Evolutionary conservation across 208 protist genomes (phyloP).

Genomic region (Angomonas deanei): DNA sequence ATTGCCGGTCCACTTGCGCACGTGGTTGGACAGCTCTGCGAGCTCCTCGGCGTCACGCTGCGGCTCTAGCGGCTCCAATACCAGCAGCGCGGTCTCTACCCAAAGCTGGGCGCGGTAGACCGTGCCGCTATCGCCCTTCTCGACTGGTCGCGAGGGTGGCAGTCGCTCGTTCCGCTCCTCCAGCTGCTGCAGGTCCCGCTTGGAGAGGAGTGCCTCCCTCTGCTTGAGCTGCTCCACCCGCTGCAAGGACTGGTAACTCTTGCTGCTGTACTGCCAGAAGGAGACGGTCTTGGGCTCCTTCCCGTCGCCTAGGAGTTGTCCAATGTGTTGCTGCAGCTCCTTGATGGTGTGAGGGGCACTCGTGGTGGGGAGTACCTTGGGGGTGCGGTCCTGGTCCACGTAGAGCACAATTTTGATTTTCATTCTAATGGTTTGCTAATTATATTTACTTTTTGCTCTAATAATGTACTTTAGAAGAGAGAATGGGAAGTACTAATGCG

Average conservation of each 20-base stretch:
- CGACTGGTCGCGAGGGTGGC: slow-evolving; percentile 1
- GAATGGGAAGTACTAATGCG: slow-evolving; percentile 1
- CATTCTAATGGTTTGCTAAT: too few species aligned
- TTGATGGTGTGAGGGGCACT: slow-evolving; percentile 13
- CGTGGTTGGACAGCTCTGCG: slow-evolving; percentile 33
- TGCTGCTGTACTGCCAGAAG: slow-evolving; percentile 41
- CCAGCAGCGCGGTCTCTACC: slow-evolving; percentile 41
- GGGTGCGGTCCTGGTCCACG: slow-evolving; percentile 17
- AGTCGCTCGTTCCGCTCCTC: slow-evolving; percentile 2
- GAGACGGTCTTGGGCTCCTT: slow-evolving; percentile 31
- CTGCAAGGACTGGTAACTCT: slow-evolving; percentile 37
- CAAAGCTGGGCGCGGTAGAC: slow-evolving; percentile 51
- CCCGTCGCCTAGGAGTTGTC: not conserved
- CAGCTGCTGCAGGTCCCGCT: not conserved
- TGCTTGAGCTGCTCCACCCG: slow-evolving; percentile 19
- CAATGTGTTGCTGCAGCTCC: slow-evolving; percentile 17
- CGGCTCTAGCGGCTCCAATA: slow-evolving; percentile 46
- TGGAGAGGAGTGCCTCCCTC: slow-evolving; percentile 15
- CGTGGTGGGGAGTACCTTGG: slow-evolving; percentile 14
- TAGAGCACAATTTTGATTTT: slow-evolving; percentile 34
- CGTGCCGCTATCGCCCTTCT: not conserved
- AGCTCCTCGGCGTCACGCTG: slow-evolving; percentile 32
- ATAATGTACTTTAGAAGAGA: not conserved
- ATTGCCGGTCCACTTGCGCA: slow-evolving; percentile 35
- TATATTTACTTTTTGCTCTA: not conserved